Evolutionary conservation across 306 rosid genomes (phyloP), one percentile per base, ranked within the genome.

Genomic region (Rosa lucieae): DNA sequence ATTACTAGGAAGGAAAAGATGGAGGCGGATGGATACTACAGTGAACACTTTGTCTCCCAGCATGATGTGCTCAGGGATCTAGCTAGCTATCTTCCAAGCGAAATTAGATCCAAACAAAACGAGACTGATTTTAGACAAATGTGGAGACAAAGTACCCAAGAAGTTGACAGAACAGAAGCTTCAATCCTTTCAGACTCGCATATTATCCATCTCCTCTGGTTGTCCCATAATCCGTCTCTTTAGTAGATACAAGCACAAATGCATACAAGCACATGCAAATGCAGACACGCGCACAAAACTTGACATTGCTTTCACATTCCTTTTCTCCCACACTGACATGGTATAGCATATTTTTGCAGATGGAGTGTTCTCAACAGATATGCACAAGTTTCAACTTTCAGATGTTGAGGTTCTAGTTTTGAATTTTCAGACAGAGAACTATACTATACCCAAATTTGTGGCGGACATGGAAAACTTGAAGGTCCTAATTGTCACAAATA

Each of bases 161-260:
- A 84, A 89, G 89, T 91, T 90, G 92, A 83, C 26, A n/a, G 39
- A 59, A 80, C 72, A 59, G 42, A 80, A 82, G 4, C 78, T 75
- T 78, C 79, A 76, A 76, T 80, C 58, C 37, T 14, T 81, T 65
- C 71, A 79, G 37, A 89, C 95, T 1, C 80, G 53, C 76, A 35
- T 85, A 6, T 23, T 93, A 32, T 91, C 93, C 5, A 86, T 93
- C 84, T 83, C 93, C 76, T 86, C 90, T 2, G 94, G 97, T 91
- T 73, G 74, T 14, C 79, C 44, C 69, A 76, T 71, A 74, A 23
- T 75, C 78, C 78, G 20, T 56, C 23, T 35, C 40, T 39, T 20
- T 42, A 10, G 58, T 53, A 53, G 14, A 79, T 8, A 71, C 44
- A 4, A 5, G 2, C 20, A 17, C 44, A 26, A 15, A 53, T 3